Evolutionary conservation across 805 yeast genomes (phyloP).

Genomic region (Kluyveromyces aestuarii): DNA sequence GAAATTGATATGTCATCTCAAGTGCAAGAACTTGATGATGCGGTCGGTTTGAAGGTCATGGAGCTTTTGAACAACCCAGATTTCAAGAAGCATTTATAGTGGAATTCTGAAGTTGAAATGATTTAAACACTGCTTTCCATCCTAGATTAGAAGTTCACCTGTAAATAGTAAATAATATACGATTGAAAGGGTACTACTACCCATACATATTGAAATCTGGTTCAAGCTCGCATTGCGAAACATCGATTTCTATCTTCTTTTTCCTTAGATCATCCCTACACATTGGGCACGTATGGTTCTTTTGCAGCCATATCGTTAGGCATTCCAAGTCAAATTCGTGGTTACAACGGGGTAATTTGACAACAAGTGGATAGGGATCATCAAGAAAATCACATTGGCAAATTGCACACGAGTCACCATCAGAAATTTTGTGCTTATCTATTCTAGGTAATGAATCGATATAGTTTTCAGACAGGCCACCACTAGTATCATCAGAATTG

Average conservation of each 20-base stretch:
- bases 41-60: constrained; percentile 44
- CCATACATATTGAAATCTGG: constrained; percentile 81
- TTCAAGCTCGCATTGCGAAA: constrained; percentile 52
- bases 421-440: constrained; percentile 32
- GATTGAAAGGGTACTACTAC: constrained; percentile 15
- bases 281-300: constrained; percentile 72
- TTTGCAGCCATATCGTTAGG: constrained; percentile 78
- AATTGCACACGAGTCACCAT: constrained; percentile 68
- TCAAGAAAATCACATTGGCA: constrained; percentile 66
- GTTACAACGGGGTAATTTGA: constrained; percentile 62
- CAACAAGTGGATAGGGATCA: constrained; percentile 74
- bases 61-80: constrained; percentile 63
- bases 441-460: constrained; percentile 75
- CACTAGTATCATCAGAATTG: constrained; percentile 8
- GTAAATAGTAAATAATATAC: neutral
- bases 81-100: constrained; percentile 44
- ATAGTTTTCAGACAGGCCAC: constrained; percentile 59
- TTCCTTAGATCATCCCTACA: constrained; percentile 67
- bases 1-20: neutral
- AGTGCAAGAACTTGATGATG: constrained; percentile 13
- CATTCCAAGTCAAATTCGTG: constrained; percentile 88
- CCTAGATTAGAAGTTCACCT: neutral
- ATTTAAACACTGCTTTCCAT: neutral
- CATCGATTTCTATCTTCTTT: constrained; percentile 32
- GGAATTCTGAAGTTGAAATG: constrained; percentile 1